These are phyloP conservation scores for Vaccinium corymbosum DNA, from an alignment of 148 eudicot genomes.

Conservation along the genomic window DNA sequence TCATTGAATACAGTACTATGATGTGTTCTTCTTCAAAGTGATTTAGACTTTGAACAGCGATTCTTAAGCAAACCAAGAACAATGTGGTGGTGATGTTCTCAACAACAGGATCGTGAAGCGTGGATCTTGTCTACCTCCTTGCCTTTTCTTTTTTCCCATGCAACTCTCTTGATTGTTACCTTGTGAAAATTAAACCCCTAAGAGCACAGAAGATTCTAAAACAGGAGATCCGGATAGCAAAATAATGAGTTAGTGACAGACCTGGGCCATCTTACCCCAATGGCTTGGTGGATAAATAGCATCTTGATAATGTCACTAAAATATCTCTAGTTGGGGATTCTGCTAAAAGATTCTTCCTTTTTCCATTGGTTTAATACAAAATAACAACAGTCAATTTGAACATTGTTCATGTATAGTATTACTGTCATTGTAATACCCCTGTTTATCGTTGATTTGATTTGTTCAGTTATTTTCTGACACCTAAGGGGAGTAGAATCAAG, in stretches of 20 bases:
- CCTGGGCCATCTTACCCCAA: background rate
- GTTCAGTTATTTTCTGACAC: slow-evolving; percentile 81
- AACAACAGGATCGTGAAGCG: too few relatives aligned
- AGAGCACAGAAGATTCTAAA: too few relatives aligned
- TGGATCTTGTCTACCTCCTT: too few relatives aligned
- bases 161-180: too few relatives aligned
- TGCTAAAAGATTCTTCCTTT: background rate
- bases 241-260: background rate
- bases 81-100: too few relatives aligned
- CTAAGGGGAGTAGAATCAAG: slow-evolving; percentile 85
- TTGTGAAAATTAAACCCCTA: too few relatives aligned
- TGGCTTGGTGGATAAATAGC: background rate
- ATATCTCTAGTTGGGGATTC: background rate
- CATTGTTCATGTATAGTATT: background rate
- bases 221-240: too few relatives aligned
- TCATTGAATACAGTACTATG: too few relatives aligned
- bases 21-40: too few relatives aligned
- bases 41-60: too few relatives aligned
- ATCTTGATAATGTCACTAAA: background rate
- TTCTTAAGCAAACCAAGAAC: too few relatives aligned
- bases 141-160: too few relatives aligned
- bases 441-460: background rate
- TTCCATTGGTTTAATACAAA: background rate
- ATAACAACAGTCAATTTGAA: background rate
- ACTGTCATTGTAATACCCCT: slow-evolving; percentile 3